Evolutionary conservation across 768 basidiomycete genomes (phyloP), one percentile per base, ranked within the genome.

Genomic region (Boletus pseudopeckii): DNA sequence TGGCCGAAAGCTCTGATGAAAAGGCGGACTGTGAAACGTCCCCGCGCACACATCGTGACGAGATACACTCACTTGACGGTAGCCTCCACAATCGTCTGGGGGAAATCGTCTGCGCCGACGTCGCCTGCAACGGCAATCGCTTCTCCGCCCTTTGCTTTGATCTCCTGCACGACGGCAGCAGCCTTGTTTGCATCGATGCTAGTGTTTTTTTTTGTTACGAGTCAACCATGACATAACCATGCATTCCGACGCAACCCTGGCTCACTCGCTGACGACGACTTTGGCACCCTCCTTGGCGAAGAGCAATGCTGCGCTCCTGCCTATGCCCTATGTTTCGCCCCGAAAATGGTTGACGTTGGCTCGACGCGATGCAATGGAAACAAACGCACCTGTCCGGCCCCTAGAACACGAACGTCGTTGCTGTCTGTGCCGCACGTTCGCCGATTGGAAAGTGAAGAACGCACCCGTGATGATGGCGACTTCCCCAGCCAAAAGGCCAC

Each of bases 251-350:
- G 13, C 32, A 18, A 47, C n/a, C 43, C 24, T 13, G 2, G 58
- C 75, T 67, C 50, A 91, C 86, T 93, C 91, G 78, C 85, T 84
- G 47, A 87, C 85, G 59, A 93, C 89, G 47, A 93, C 84, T 66
- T 88, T 92, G 15, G 91, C 90, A 17, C 91, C 91, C 66, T 93
- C 91, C 57, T 83, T 84, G 5, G 90, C 86, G 61, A 91, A 92
- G 39, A 90, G 75, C 32, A 92, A 72, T 1, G 91, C 91, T 37
- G 80, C 77, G 30, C 85, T 82, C 43, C 79, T 79, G 4, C 91
- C 91, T 53, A 93, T 93, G 57, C 90, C 91, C 84, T 92, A 17
- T 26, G 7, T 28, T 40, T 15, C 10, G 9, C 9, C 13, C 2
- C 13, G 7, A 6, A 14, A 30, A 24, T 13, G 20, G 1, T 9